These are phyloP conservation scores for Creolimax fragrantissima DNA, from an alignment of 78 protist species.

Conservation along the genomic window DNA sequence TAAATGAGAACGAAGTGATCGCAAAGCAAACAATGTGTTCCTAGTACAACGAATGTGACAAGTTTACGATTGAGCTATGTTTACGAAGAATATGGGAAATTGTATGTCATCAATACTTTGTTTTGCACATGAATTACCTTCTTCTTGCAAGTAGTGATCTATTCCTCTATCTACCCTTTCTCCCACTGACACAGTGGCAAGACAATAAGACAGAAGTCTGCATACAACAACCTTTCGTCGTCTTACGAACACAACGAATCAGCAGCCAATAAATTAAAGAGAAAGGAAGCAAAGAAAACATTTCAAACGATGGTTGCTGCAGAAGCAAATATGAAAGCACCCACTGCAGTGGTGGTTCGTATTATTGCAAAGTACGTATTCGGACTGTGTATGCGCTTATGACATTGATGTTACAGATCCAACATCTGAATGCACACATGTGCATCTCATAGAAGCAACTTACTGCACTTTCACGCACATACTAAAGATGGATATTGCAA, in stretches of 20 bases:
- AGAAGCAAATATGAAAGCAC: neutral
- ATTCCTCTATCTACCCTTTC: neutral
- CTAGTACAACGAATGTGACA: too few relatives aligned
- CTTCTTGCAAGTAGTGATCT: neutral
- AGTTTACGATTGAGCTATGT: too few relatives aligned
- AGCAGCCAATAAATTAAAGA: neutral
- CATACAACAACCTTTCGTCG: neutral
- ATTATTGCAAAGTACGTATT: neutral
- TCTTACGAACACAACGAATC: neutral
- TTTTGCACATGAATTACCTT: too few relatives aligned
- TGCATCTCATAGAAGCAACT: too few relatives aligned
- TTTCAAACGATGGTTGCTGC: neutral
- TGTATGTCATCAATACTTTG: too few relatives aligned
- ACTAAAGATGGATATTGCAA: too few relatives aligned
- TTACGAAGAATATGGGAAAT: too few relatives aligned
- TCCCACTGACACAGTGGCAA: neutral
- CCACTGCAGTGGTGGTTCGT: neutral
- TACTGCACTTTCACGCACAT: too few relatives aligned
- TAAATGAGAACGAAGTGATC: too few relatives aligned
- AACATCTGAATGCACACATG: too few relatives aligned
- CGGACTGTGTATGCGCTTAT: neutral
- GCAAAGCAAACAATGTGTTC: too few relatives aligned
- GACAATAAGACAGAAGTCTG: neutral
- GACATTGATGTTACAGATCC: neutral
- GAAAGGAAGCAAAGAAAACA: neutral